Conservation (phyloP, 345 rosid genomes). For the Cardamine resedifolia region DNA sequence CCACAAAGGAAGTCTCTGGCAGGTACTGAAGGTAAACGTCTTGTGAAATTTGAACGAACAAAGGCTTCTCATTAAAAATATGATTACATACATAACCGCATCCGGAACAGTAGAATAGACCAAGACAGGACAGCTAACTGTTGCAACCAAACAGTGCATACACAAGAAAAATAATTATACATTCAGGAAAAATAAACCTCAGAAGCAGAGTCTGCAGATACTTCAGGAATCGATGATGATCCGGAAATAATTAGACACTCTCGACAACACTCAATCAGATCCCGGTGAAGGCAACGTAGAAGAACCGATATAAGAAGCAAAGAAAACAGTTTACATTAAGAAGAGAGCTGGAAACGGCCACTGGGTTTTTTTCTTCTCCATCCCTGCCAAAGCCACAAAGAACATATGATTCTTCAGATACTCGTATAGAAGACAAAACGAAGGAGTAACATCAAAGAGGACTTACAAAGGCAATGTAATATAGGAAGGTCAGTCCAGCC, state of each 20-base stretch:
- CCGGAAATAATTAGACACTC: conserved; percentile 7
- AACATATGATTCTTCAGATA: conserved; percentile 6
- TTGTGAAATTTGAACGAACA: background rate
- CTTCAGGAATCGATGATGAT: conserved; percentile 16
- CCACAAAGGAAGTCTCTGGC: too few relatives aligned
- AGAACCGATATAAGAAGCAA: background rate
- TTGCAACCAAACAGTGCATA: conserved; percentile 28
- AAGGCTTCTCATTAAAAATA: conserved; percentile 25
- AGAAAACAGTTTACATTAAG: conserved; percentile 31
- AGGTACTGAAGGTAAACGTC: too few relatives aligned
- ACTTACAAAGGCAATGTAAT: conserved; percentile 85
- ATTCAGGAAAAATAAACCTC: background rate
- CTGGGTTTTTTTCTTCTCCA: conserved; percentile 91
- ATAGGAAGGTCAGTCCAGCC: conserved; percentile 85
- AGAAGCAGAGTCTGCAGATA: conserved; percentile 10
- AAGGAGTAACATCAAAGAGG: background rate
- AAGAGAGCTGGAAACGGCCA: conserved; percentile 83
- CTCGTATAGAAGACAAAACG: conserved; percentile 1
- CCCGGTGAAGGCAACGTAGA: background rate
- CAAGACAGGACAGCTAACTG: conserved; percentile 21
- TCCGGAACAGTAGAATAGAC: conserved; percentile 13
- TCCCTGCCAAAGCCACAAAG: conserved; percentile 52
- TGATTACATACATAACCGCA: conserved; percentile 20
- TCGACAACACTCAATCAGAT: conserved; percentile 20
- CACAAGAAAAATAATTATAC: conserved; percentile 13